These are phyloP conservation scores for Psilocybe sp. DNA, from an alignment of 768 basidiomycete species.

Conservation along the genomic window DNA sequence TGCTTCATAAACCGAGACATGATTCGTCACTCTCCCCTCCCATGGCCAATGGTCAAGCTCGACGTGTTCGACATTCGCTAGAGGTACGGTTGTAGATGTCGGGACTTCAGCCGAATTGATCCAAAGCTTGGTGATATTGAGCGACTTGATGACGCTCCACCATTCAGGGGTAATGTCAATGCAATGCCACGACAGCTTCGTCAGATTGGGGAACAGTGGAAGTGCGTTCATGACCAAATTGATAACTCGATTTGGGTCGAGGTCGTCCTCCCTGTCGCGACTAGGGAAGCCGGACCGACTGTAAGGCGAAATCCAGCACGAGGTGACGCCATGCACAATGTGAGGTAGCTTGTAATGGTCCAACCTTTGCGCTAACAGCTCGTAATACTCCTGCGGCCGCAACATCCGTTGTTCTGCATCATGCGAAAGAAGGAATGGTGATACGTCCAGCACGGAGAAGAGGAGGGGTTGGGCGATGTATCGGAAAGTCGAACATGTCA, in stretches of 20 bases:
- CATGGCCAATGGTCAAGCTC: conserved; percentile 37
- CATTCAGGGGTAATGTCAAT: conserved; percentile 30
- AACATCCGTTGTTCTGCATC: conserved; percentile 22
- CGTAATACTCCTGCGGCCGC: conserved; percentile 27
- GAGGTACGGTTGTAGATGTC: conserved; percentile 4
- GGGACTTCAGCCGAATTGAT: conserved; percentile 29
- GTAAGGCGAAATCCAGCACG: conserved; percentile 36
- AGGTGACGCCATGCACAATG: conserved; percentile 30
- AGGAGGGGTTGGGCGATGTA: conserved; percentile 34
- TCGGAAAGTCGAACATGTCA: conserved; percentile 29
- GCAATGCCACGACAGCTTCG: conserved; percentile 32
- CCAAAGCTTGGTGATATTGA: conserved; percentile 28
- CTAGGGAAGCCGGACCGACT: conserved; percentile 24
- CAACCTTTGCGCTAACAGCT: conserved; percentile 25
- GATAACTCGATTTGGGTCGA: conserved; percentile 29
- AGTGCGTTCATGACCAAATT: conserved; percentile 27
- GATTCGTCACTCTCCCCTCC: conserved; percentile 30
- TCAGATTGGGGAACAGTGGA: conserved; percentile 29
- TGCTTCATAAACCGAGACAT: conserved; percentile 32
- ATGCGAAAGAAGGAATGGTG: conserved; percentile 32
- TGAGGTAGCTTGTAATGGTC: conserved; percentile 29
- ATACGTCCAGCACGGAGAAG: conserved; percentile 31
- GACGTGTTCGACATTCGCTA: conserved; percentile 20
- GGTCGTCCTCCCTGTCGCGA: conserved; percentile 27
- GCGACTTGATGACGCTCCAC: conserved; percentile 26